Evolutionary conservation across 2,329 filamentous ascomycete species (phyloP), one percentile per base, ranked within the genome.

Genomic region (Metarhizium rileyi): DNA sequence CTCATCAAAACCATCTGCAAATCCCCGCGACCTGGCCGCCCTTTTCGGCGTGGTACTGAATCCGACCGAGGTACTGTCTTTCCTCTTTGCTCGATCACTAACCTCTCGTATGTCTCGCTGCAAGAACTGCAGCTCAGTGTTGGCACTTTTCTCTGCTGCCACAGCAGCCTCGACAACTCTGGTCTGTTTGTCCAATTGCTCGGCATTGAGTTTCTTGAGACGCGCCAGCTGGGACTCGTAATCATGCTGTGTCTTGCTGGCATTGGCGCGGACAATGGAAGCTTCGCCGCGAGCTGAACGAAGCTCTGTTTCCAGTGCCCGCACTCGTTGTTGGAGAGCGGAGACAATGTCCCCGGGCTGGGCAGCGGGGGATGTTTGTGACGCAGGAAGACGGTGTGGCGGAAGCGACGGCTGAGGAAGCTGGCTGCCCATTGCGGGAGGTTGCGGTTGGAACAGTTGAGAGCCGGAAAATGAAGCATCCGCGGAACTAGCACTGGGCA

Each of bases 1-100:
- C 52, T 87, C 81, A 52, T 90, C 86, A 58, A 93, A 93, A 0
- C 87, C 87, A 65, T 93, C 87, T 1, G 84, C 77, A 46, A 86
- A 70, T 1, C 76, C 72, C 66, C 78, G 78, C 1, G 70, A 66
- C 61, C 76, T 81, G 26, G 73, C 65, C 1, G 67, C 61, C 62
- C 80, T 83, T 59, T 75, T 86, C 2, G 83, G 83, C 0, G 85
- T 87, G 1, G 71, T 74, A 9, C 56, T 28, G 20, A 61, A 62
- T 16, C 46, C 50, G 25, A 49, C 52, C 5, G 55, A 55, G 55
- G 57, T 59, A 46, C 47, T 42, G 16, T 73, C 75, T 57, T 71
- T 78, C 50, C 78, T 63, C 55, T 69, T 74, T 47, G 66, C 71
- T 56, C 64, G 74, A 57, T 63, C 75, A 38, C 57, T 67, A 45